Percentiles rank a stretch among this genome's conserved stretches.
Conservation (phyloP, 2,329 filamentous ascomycete species). For the Setomelanomma holmii region DNA sequence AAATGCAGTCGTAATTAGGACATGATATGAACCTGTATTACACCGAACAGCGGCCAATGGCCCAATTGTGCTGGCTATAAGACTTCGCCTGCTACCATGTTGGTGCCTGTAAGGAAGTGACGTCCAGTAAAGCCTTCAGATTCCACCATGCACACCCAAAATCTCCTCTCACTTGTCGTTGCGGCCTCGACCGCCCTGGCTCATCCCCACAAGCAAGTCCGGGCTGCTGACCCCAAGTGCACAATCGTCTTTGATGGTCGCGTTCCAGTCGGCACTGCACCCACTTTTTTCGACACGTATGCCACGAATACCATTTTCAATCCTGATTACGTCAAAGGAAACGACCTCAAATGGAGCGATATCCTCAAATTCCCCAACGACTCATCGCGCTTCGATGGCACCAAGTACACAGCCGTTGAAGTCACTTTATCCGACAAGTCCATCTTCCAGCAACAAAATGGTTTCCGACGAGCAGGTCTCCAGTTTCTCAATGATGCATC, state of each 20-base stretch:
- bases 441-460: slow-evolving; percentile 66
- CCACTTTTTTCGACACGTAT: slow-evolving; percentile 41
- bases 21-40: slow-evolving; percentile 3
- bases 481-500: slow-evolving; percentile 60
- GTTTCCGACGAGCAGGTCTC: slow-evolving; percentile 68
- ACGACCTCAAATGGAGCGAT: slow-evolving; percentile 60
- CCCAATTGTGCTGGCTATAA: slow-evolving; percentile 21
- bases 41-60: neutral
- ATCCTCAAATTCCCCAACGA: slow-evolving; percentile 58
- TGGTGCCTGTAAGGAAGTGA: too few species aligned
- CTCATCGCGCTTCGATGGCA: slow-evolving; percentile 56
- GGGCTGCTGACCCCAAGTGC: slow-evolving; percentile 37
- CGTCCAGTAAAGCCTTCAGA: neutral
- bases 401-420: slow-evolving; percentile 56
- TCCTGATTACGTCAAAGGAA: slow-evolving; percentile 61
- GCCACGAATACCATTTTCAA: slow-evolving; percentile 55
- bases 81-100: neutral
- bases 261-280: slow-evolving; percentile 32
- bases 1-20: slow-evolving; percentile 14
- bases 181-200: slow-evolving; percentile 35
- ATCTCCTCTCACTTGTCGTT: slow-evolving; percentile 26
- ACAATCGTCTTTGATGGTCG: slow-evolving; percentile 49
- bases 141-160: slow-evolving; percentile 31
- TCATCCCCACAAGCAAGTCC: slow-evolving; percentile 18
- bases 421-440: slow-evolving; percentile 65